Evolutionary conservation across 208 protist species (phyloP), one percentile per base, ranked within the genome.

Genomic region (Crithidia bombi): DNA sequence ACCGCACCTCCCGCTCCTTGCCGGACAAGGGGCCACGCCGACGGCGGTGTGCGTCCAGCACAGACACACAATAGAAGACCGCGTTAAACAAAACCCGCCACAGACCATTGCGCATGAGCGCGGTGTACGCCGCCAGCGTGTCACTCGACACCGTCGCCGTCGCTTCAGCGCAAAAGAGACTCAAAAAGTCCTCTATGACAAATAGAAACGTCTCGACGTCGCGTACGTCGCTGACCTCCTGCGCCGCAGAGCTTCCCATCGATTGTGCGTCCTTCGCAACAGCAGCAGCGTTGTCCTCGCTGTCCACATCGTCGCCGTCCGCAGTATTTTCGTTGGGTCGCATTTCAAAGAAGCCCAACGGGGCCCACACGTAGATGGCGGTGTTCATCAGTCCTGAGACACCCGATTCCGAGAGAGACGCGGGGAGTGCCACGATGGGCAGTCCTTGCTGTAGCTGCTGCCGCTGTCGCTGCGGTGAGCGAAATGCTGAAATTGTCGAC

Each of bases 81-180:
- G 82, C 77, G 71, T 93, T 93, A 61, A 86, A 90, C 2, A 93
- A 46, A 11, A 81, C 70, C 10, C 62, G 70, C 79, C 79, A 89
- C 15, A 89, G 70, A 26, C 67, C 83, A 47, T 84, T 84, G 43
- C 69, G 66, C 28, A 83, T 41, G 36, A 72, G 41, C 9, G 19
- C 57, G 5, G 70, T 54, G n/a, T 46, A 26, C 5, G 33, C 65
- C 12, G 14, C 46, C 2, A 65, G 28, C n/a, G 17, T 39, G 2
- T 50, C 57, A 0, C 15, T 26, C 12, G 70, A 51, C 25, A 26
- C 35, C 23, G 10, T 17, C 14, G n/a, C n/a, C n/a, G 30, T 9
- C 5, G 14, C 21, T 49, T 70, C 63, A 0, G 32, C 21, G 43
- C 21, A 14, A 32, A 47, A 70, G 25, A 76, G 28, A 28, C 32